A percentile compares a stretch with the other conserved stretches of the same genome.
phyloP scores from a whole-genome alignment of 1,284 basidiomycete genomes.

The Pterulicium gracile region DNA sequence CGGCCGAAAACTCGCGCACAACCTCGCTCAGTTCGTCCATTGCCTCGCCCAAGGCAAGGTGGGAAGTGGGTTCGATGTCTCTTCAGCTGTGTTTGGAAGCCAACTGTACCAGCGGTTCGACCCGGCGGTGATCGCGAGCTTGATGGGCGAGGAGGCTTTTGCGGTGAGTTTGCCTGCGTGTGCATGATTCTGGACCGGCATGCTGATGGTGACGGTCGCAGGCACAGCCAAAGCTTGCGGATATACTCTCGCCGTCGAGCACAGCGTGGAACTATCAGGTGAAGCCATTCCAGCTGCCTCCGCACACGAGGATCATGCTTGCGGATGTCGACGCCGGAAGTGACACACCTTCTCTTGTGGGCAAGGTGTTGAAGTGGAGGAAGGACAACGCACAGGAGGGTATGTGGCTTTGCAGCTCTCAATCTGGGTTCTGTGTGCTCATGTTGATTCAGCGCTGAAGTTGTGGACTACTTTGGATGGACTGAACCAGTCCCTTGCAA shows the following conservation, averaged over 20 bases:
- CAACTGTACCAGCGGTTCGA: slow-evolving; percentile 90
- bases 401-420: too few species aligned
- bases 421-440: not conserved
- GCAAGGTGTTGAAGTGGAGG: slow-evolving; percentile 83
- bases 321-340: slow-evolving; percentile 92
- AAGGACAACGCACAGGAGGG: slow-evolving; percentile 50
- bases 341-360: slow-evolving; percentile 86
- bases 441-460: slow-evolving; percentile 34
- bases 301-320: slow-evolving; percentile 69
- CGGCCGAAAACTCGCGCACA: slow-evolving; percentile 68
- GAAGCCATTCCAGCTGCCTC: slow-evolving; percentile 70
- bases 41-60: slow-evolving; percentile 98
- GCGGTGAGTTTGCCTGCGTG: slow-evolving; percentile 25
- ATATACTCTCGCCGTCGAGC: slow-evolving; percentile 47
- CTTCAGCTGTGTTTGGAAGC: slow-evolving; percentile 89
- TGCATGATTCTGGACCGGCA: slow-evolving; percentile 9
- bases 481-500: slow-evolving; percentile 47
- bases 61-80: slow-evolving; percentile 95
- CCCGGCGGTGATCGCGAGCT: slow-evolving; percentile 51
- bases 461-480: slow-evolving; percentile 65
- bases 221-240: slow-evolving; percentile 25
- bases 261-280: slow-evolving; percentile 57
- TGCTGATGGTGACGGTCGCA: not conserved
- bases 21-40: slow-evolving; percentile 92
- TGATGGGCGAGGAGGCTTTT: slow-evolving; percentile 49